Evolutionary conservation across 2,329 filamentous ascomycete species (phyloP).

Genomic region (Sclerotinia spermophila): DNA sequence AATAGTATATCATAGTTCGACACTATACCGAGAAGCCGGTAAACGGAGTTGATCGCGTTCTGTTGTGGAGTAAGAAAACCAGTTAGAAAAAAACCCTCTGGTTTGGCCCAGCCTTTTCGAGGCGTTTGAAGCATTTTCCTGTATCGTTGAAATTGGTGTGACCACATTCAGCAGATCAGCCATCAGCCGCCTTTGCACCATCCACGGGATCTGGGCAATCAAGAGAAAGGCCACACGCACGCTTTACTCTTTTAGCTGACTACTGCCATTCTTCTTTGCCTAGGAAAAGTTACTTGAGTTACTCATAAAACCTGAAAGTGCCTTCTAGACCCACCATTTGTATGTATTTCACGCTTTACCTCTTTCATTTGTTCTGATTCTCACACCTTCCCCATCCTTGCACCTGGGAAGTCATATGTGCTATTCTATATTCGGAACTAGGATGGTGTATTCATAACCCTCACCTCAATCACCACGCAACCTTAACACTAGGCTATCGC

Average conservation of each 20-base stretch:
- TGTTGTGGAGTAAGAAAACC: not conserved
- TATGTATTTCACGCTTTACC: slow-evolving; percentile 24
- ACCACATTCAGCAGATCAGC: slow-evolving; percentile 28
- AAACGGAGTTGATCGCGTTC: not conserved
- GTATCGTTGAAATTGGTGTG: slow-evolving; percentile 27
- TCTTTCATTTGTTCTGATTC: slow-evolving; percentile 20
- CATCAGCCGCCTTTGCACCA: slow-evolving; percentile 27
- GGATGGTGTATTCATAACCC: slow-evolving; percentile 4
- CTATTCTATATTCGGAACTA: slow-evolving; percentile 10
- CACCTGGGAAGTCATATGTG: slow-evolving; percentile 31
- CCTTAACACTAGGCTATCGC: slow-evolving; percentile 20
- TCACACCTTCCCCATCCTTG: slow-evolving; percentile 30
- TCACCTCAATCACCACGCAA: slow-evolving; percentile 22
- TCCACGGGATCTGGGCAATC: slow-evolving; percentile 25
- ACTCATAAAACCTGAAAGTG: slow-evolving; percentile 14
- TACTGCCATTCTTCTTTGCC: slow-evolving; percentile 13
- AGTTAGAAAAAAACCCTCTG: slow-evolving; percentile 1
- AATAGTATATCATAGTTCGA: not conserved
- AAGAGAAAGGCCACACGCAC: slow-evolving; percentile 15
- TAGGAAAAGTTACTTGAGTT: not conserved
- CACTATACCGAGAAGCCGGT: not conserved
- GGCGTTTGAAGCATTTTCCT: slow-evolving; percentile 19
- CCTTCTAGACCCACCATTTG: slow-evolving; percentile 17
- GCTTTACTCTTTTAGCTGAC: slow-evolving; percentile 21
- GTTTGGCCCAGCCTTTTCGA: slow-evolving; percentile 19